Evolutionary conservation across 179 eudicot genomes (phyloP), one percentile per base, ranked within the genome.

Genomic region (Camellia oleifera): DNA sequence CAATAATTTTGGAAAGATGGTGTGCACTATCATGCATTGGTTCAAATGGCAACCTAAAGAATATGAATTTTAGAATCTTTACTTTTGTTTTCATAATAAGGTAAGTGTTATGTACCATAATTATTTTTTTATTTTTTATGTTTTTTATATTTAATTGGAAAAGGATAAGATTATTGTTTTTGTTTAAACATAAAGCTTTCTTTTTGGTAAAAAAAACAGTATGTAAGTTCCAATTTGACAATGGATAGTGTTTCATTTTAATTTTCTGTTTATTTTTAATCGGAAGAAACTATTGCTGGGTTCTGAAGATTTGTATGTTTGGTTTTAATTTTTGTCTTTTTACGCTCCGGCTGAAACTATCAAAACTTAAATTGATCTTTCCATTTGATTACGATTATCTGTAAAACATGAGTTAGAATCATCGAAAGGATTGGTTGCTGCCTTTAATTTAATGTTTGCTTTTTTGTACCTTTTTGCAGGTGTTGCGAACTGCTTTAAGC

Each of bases 401-500:
- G 17, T 48, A 50, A 26, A 46, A 44, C 13, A 67, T 4, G 52
- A 48, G 52, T 50, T 50, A 17, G 62, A 53, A 26, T 53, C 4
- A 40, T 40, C 17, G 71, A 23, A 11, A 13, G 4, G 54, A 53
- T 14, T 18, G 56, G 20, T 26, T n/a, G 52, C 50, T 81, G 42
- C 44, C 13, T 77, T 12, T 74, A 6, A 48, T 40, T 26, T 17
- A 23, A 57, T 60, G 9, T 77, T 2, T 81, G 18, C 14, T 58
- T 65, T 50, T 69, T 72, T 50, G 60, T 72, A 77, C 53, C 53
- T 10, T 52, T 81, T 87, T 84, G 81, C 95, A 96, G 99, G 95
- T 92, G 73, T 80, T 91, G 75, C 90, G 99, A 80, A 92, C 99
- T 85, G 94, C 97, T 81, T 85, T 94, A 83, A 94, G 98, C 92